Conservation (phyloP, 331 rosid genomes). For the Telfairia occidentalis region DNA sequence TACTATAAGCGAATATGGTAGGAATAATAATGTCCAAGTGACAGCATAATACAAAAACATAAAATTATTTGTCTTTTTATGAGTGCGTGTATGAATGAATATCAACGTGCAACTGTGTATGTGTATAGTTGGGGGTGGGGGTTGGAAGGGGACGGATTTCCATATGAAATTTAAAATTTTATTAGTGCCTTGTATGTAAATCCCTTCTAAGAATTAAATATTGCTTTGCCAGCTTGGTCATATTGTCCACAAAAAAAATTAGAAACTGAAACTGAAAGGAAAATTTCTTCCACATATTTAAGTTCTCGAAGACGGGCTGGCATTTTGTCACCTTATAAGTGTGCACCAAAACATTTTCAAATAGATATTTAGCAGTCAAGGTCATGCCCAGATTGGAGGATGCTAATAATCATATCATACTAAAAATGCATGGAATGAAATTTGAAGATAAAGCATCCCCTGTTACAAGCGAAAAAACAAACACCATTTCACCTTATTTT, state of each 20-base stretch:
- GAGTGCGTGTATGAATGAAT: neutral
- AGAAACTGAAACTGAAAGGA: neutral
- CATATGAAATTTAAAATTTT: neutral
- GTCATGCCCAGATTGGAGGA: neutral
- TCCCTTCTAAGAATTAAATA: neutral
- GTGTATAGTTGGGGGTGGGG: neutral
- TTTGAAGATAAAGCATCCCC: neutral
- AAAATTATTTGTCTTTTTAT: neutral
- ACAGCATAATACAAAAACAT: neutral
- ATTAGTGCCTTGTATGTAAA: neutral
- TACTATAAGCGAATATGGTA: neutral
- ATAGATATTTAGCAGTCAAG: neutral
- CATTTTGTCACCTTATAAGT: neutral
- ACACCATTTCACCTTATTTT: conserved; percentile 22
- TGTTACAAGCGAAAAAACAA: neutral
- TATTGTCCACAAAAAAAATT: neutral
- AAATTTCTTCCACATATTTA: neutral
- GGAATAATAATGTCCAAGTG: neutral
- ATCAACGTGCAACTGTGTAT: too few relatives aligned
- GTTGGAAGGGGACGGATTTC: neutral
- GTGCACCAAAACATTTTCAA: neutral
- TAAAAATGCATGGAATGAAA: neutral
- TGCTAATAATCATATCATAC: neutral
- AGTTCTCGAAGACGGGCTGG: conserved; percentile 4
- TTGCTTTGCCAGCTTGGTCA: neutral